Conservation (phyloP, 169 alveolate species). For the Plasmodium ovale region DNA sequence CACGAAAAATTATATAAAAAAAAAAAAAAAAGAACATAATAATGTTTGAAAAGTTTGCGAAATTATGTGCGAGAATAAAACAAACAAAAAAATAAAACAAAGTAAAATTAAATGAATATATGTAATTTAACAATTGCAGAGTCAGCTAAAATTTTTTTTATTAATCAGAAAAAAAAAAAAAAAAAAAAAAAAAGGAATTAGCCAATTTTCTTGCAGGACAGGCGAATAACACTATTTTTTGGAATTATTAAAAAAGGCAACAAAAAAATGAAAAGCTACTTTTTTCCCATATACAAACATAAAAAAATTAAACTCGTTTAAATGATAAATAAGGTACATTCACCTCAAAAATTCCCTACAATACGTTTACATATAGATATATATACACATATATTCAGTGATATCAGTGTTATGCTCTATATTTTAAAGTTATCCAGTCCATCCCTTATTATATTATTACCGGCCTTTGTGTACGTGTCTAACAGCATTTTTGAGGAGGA, state of each 20-base stretch:
- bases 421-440: conserved; percentile 82
- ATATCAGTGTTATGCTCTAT: conserved; percentile 11
- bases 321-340: background rate
- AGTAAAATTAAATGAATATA: background rate
- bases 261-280: no score
- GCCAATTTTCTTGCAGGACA: no score
- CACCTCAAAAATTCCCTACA: no score
- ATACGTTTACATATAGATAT: conserved; percentile 74
- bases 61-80: background rate
- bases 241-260: background rate
- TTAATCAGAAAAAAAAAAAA: background rate
- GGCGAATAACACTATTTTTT: no score
- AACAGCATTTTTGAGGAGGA: conserved; percentile 83
- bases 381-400: conserved; percentile 75
- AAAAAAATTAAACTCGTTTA: no score
- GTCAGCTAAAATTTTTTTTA: background rate
- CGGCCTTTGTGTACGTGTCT: conserved; percentile 85
- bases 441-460: conserved; percentile 80
- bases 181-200: background rate
- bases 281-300: no score
- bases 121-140: background rate
- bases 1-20: background rate
- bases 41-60: background rate
- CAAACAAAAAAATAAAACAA: background rate
- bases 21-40: background rate